A percentile compares a stretch with the other conserved stretches of the same genome.
These are phyloP conservation scores for Skeletonema costatum DNA, from an alignment of 108 stramenopile species.

Conservation along the genomic window DNA sequence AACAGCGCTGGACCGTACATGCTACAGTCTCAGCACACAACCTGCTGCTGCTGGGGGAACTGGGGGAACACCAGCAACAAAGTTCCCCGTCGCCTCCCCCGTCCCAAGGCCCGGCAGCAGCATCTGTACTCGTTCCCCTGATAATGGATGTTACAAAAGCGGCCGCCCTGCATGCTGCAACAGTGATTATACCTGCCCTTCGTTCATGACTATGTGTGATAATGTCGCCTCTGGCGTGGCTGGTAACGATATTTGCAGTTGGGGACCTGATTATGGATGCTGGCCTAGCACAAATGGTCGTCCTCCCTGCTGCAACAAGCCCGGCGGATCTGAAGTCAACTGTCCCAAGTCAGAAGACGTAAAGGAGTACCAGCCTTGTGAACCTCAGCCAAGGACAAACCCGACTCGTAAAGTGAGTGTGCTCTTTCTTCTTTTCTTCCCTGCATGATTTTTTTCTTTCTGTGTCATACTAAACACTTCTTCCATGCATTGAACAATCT, in stretches of 20 bases:
- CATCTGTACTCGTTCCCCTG: background rate
- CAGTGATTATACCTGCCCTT: background rate
- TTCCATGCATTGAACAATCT: too few species aligned
- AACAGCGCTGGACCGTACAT: too few species aligned
- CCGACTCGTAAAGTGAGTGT: too few species aligned
- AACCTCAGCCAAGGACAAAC: background rate
- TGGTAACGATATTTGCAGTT: background rate
- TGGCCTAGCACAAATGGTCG: background rate
- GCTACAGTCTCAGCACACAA: too few species aligned
- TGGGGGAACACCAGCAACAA: too few species aligned
- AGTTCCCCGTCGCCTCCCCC: too few species aligned
- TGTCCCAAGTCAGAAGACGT: background rate
- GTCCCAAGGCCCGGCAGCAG: too few species aligned
- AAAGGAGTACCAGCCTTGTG: background rate
- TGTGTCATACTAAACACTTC: too few species aligned
- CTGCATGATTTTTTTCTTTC: too few species aligned
- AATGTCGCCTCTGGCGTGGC: background rate
- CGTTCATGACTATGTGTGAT: background rate
- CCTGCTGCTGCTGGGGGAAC: too few species aligned
- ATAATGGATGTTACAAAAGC: background rate
- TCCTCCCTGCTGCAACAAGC: background rate
- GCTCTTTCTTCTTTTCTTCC: too few species aligned
- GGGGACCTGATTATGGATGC: background rate
- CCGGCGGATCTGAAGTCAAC: background rate
- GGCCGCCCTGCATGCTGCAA: background rate